Evolutionary conservation across 306 rosid genomes (phyloP).

Genomic region (Sechiopsis laciniata): DNA sequence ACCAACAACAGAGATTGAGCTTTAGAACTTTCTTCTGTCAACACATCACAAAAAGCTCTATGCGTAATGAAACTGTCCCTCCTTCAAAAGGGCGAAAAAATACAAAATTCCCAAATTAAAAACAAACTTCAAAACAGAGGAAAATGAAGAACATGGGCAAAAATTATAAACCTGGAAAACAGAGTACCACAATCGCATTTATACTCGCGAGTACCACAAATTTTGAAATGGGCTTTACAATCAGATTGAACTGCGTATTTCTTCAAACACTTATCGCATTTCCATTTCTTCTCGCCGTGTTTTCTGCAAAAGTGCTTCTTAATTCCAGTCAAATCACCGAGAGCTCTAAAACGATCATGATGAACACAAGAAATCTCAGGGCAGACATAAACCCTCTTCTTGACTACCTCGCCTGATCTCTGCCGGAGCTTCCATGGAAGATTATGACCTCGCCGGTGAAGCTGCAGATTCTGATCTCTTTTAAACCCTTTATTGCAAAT

Average conservation of each 20-base stretch:
- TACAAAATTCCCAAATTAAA: slow-evolving; percentile 24
- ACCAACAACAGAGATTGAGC: slow-evolving; percentile 29
- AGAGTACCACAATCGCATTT: slow-evolving; percentile 89
- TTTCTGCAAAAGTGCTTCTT: slow-evolving; percentile 91
- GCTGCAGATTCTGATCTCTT: slow-evolving; percentile 94
- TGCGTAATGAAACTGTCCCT: slow-evolving; percentile 93
- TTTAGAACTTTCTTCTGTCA: slow-evolving; percentile 69
- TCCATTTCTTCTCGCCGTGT: slow-evolving; percentile 97
- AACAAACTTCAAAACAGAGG: not conserved
- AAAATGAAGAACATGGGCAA: not conserved
- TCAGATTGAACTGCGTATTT: slow-evolving; percentile 95
- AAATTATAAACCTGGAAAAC: slow-evolving; percentile 47
- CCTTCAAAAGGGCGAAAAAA: slow-evolving; percentile 30
- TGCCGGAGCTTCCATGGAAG: slow-evolving; percentile 90
- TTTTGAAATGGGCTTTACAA: slow-evolving; percentile 92
- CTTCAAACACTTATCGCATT: slow-evolving; percentile 87
- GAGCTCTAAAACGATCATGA: slow-evolving; percentile 73
- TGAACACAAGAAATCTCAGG: slow-evolving; percentile 81
- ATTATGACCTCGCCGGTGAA: slow-evolving; percentile 80
- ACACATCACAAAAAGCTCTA: slow-evolving; percentile 88
- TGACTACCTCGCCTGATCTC: slow-evolving; percentile 67
- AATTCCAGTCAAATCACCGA: slow-evolving; percentile 89
- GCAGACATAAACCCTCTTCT: slow-evolving; percentile 81
- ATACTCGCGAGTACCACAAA: slow-evolving; percentile 86
- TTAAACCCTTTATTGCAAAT: slow-evolving; percentile 91